phyloP scores from a whole-genome alignment of 306 rosid genomes.

The Trifolium subterraneum region DNA sequence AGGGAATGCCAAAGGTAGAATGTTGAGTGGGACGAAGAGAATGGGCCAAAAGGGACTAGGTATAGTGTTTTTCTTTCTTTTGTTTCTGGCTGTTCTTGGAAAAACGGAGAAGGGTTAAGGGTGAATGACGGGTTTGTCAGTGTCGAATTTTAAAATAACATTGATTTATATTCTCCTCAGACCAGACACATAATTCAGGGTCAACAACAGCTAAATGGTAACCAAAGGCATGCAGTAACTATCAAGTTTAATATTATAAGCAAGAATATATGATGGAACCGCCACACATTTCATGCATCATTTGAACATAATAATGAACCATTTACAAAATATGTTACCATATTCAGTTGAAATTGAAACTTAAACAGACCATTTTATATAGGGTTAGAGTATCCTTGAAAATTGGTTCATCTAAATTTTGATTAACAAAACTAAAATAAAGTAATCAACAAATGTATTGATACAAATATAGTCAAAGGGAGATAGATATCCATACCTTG shows the following conservation, averaged over 20 bases:
- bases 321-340: slow-evolving; percentile 16
- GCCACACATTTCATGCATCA: slow-evolving; percentile 7
- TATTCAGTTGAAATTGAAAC: neutral
- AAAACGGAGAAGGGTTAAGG: too few species aligned
- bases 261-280: slow-evolving; percentile 22
- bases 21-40: too few species aligned
- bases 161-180: too few species aligned
- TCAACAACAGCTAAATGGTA: neutral
- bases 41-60: too few species aligned
- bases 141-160: too few species aligned
- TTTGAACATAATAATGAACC: neutral
- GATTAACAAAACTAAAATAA: neutral
- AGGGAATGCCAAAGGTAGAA: too few species aligned
- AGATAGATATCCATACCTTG: slow-evolving; percentile 55
- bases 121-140: too few species aligned
- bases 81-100: too few species aligned
- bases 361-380: neutral
- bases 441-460: slow-evolving; percentile 19
- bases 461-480: slow-evolving; percentile 25
- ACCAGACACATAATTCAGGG: too few species aligned
- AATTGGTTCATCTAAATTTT: slow-evolving; percentile 1
- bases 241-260: neutral
- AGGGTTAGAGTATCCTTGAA: slow-evolving; percentile 7
- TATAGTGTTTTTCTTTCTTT: too few species aligned
- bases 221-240: neutral